Evolutionary conservation across 2,329 filamentous ascomycete species (phyloP).

Genomic region (Colletotrichum sp.): DNA sequence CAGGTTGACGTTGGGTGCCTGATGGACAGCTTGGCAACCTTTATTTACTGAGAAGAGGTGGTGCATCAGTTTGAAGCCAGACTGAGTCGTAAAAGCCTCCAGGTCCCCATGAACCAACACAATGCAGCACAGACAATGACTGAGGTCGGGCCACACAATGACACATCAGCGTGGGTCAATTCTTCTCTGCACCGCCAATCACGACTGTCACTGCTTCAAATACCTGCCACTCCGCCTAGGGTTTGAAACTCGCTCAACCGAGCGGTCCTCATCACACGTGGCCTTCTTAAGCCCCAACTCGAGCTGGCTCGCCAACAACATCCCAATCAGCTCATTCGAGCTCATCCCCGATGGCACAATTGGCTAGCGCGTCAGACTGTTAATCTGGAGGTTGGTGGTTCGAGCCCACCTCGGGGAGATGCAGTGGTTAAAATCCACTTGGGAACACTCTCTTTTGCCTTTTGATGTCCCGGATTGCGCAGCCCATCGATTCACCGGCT

Average conservation of each 20-base stretch:
- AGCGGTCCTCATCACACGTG: background rate
- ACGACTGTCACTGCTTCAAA: background rate
- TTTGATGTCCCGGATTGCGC: background rate
- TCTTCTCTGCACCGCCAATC: background rate
- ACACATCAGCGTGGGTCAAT: background rate
- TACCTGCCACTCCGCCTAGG: background rate
- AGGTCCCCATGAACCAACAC: background rate
- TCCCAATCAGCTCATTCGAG: conserved; percentile 1
- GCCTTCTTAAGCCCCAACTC: background rate
- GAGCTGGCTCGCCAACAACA: background rate
- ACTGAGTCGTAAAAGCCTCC: background rate
- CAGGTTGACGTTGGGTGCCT: rapidly evolving
- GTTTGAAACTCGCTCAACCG: background rate
- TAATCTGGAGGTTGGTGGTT: conserved; percentile 24
- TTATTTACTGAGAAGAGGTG: background rate
- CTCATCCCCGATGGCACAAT: conserved; percentile 23
- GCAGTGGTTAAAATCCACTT: background rate
- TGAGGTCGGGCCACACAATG: background rate
- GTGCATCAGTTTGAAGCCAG: background rate
- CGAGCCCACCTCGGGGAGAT: conserved; percentile 22
- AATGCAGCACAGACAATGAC: background rate
- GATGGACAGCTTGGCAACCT: background rate
- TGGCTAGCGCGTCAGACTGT: conserved; percentile 23
- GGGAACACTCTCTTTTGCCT: background rate
- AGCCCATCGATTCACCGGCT: rapidly evolving